Conservation (phyloP, 148 eudicot genomes). For the Dysphania ambrosioides region DNA sequence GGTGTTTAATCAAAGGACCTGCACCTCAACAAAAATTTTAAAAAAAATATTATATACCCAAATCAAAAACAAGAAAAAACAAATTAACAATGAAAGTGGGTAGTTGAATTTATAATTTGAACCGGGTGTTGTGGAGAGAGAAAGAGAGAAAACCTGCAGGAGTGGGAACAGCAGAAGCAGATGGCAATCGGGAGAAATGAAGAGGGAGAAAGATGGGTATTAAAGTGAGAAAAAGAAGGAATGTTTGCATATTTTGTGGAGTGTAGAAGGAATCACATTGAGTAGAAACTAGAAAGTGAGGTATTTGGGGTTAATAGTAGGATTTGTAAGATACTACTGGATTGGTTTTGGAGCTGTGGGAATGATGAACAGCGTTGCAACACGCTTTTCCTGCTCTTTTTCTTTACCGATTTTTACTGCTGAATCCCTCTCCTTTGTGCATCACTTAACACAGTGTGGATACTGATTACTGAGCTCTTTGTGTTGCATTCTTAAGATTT, state of each 20-base stretch:
- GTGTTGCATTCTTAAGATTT: too few relatives aligned
- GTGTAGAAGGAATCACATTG: background rate
- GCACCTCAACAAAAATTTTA: slow-evolving; percentile 10
- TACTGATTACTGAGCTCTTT: too few relatives aligned
- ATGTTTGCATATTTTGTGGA: background rate
- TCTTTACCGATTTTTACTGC: too few relatives aligned
- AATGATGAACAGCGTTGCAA: background rate
- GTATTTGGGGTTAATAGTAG: too few relatives aligned
- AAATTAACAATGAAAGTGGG: background rate
- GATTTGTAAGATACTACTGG: background rate
- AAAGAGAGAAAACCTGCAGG: background rate
- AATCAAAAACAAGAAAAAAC: background rate
- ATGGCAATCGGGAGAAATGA: background rate
- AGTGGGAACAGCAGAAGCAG: background rate
- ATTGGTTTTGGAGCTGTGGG: too few relatives aligned
- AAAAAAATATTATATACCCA: background rate
- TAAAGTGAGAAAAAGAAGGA: background rate
- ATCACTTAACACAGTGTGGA: too few relatives aligned
- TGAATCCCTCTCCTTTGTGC: too few relatives aligned
- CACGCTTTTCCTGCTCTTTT: background rate
- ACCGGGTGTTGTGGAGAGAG: background rate
- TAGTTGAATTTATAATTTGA: background rate
- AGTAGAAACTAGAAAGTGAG: background rate
- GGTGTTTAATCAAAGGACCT: slow-evolving; percentile 72
- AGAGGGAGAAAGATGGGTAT: background rate